Base-by-base conservation (phyloP, 2,329 filamentous ascomycete species). In the Aschersonia sp. region DNA sequence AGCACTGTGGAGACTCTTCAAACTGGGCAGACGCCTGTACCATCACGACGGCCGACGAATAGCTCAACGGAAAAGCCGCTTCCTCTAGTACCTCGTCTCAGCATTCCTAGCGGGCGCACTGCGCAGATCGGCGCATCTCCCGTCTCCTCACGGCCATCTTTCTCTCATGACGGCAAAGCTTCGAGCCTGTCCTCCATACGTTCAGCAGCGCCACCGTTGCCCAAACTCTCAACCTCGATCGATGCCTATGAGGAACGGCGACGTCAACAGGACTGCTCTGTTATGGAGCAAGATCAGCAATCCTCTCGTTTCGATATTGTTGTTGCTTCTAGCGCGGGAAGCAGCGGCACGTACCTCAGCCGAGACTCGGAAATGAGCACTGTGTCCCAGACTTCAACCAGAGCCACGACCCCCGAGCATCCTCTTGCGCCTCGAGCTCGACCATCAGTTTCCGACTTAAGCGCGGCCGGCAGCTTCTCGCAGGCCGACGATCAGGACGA, bases 391-490 rank as follows among this genome's bases (percentile, higher is more conserved):
- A 81, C 80, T 1, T 95, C 89, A 1, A 95, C 89, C 2, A 73
- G 89, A 48, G 89, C 88, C 12, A 94, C 88, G 1, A 95, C 88
- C 1, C 88, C 88, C 1, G 88, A 95, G 54, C 64, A 73, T 57
- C 56, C 71, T 54, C 60, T 72, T 41, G 70, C 66, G 48, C 73
- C 76, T 32, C 72, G 74, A 53, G 71, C 69, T 49, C 72, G 82
- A 51, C 76, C 78, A 9, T 84, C 79, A 1, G 65, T 82, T 40
- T 81, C 77, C 32, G 86, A 86, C 53, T 70, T 83, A 41, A 88
- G 83, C 66, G 68, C 76, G 12, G 67, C 77, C 3, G 80, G 72
- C 51, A 84, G 81, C 59, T 77, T 77, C 0, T 74, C 77, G 1
- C 68, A 78, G n/a, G 78, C 74, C 4, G 87, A 94, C 48, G 87